Base-by-base conservation (phyloP, 192 early-diverging fungal species). In the Entomortierella lignicola region DNA sequence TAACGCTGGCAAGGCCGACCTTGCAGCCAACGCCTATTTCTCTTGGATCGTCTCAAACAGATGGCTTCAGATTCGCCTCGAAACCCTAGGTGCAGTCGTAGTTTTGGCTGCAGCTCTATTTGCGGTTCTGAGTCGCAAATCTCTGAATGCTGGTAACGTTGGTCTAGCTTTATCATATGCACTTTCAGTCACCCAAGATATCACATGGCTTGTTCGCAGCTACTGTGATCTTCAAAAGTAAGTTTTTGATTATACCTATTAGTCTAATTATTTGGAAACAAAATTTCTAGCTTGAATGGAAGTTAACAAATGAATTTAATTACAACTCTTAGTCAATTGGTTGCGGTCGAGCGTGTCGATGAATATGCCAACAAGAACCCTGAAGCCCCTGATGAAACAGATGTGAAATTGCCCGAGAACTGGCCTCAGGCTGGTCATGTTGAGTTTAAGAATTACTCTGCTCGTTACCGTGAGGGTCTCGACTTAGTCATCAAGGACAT, bases 21-120 rank as follows among this genome's bases (percentile, higher is more conserved):
- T 64, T 17, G 66, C 75, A 32, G 75, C 75, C 13, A 95, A 93
- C 62, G 85, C 95, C 0, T 92, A 91, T 51, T 90, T 96, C 61
- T 75, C 89, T 15, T 93, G 95, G 69, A 86, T 91, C 0, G 72
- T 94, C 20, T 86, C 86, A 13, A 90, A 92, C 34, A 90, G 94
- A 30, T 92, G 91, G 91, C 79, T 92, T 31, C 88, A 87, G 29
- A 54, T 97, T 56, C 91, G 97, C 4, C 85, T 97, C n/a, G 96
- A 98, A 74, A 55, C 86, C 1, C 69, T 98, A n/a, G 93, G 91
- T n/a, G 86, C 89, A 18, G 30, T 89, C 8, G 80, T 97, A 21
- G 92, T 96, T 39, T 86, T 98, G 53, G 91, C 87, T 21, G 91
- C 94, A 0, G 88, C 90, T 8, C 31, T 93, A 6, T 89, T 97